phyloP scores from a whole-genome alignment of 352 stramenopile genomes.

The Phytopythium chamaehyphon region DNA sequence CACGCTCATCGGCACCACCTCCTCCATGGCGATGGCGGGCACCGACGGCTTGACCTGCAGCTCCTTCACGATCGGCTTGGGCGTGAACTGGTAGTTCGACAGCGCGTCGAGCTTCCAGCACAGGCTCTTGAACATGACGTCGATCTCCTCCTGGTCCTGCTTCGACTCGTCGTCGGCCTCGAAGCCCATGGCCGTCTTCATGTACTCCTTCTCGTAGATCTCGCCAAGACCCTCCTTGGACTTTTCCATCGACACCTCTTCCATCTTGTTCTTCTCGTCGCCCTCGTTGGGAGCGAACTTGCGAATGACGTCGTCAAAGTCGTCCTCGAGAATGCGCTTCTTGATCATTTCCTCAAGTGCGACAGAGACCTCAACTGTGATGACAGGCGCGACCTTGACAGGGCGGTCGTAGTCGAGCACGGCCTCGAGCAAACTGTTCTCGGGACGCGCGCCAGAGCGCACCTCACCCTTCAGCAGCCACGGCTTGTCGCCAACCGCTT shows the following conservation, averaged over 20 bases:
- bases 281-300: conserved; percentile 79
- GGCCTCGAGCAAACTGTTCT: conserved; percentile 92
- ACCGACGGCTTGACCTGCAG: conserved; percentile 80
- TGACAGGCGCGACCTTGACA: conserved; percentile 88
- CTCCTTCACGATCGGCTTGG: conserved; percentile 91
- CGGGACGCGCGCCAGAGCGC: conserved; percentile 74
- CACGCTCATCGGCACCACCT: conserved; percentile 79
- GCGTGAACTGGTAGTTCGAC: conserved; percentile 96
- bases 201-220: conserved; percentile 95
- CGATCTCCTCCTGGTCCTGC: conserved; percentile 93
- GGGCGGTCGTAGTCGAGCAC: conserved; percentile 93
- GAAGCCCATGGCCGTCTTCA: conserved; percentile 93
- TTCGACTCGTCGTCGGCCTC: conserved; percentile 90
- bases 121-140: conserved; percentile 92
- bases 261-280: conserved; percentile 81
- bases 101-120: conserved; percentile 94
- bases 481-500: conserved; percentile 91
- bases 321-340: conserved; percentile 91
- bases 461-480: conserved; percentile 93
- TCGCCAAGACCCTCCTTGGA: conserved; percentile 89
- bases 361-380: conserved; percentile 91
- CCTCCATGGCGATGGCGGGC: conserved; percentile 81
- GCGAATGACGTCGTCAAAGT: conserved; percentile 94
- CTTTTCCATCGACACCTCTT: conserved; percentile 93
- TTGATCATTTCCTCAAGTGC: conserved; percentile 94